These are phyloP conservation scores for Colletotrichum sp. DNA, from an alignment of 2,329 filamentous ascomycete genomes.

Conservation along the genomic window DNA sequence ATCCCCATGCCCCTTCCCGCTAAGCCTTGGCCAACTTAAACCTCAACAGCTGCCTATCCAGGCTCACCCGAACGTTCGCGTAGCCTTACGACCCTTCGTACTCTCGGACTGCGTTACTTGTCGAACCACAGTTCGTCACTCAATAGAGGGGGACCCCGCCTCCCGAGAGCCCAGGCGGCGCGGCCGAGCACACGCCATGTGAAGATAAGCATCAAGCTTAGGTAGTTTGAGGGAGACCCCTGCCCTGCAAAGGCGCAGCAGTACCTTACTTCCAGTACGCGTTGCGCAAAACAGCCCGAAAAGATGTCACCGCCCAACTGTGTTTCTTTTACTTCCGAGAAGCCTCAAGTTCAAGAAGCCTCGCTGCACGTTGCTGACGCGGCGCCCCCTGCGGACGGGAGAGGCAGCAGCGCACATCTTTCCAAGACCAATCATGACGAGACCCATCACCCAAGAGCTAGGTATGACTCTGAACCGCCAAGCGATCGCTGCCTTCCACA, in stretches of 20 bases:
- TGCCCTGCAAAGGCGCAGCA: background rate
- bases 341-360: background rate
- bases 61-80: background rate
- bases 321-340: background rate
- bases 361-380: slow-evolving; percentile 12
- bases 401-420: slow-evolving; percentile 11
- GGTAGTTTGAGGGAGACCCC: background rate
- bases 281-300: background rate
- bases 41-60: background rate
- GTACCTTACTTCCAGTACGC: background rate
- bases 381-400: background rate
- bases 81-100: slow-evolving; percentile 13
- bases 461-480: background rate
- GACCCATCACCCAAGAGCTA: background rate
- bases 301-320: background rate
- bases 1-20: background rate
- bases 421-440: background rate
- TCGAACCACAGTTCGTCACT: slow-evolving; percentile 10
- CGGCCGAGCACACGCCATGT: slow-evolving; percentile 1
- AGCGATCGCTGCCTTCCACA: background rate
- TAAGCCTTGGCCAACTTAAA: background rate
- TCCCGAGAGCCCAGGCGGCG: background rate
- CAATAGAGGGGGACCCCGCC: background rate
- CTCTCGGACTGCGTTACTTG: background rate
- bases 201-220: slow-evolving; percentile 17